Evolutionary conservation across 371 early-diverging fungal species (phyloP).

Genomic region (Capillidium rhysosporum): DNA sequence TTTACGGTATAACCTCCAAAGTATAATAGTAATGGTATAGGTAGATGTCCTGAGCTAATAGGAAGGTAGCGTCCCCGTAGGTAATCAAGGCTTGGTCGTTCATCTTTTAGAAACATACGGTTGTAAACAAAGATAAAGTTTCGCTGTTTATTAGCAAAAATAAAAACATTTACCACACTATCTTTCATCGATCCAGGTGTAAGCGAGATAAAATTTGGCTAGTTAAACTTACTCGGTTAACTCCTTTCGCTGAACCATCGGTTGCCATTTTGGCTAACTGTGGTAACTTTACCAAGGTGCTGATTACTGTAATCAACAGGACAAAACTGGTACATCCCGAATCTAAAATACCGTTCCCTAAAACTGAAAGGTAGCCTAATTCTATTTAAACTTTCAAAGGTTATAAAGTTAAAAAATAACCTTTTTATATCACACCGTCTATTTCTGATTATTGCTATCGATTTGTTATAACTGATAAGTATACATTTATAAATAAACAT

Average conservation of each 20-base stretch:
- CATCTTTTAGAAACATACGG: neutral
- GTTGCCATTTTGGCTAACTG: neutral
- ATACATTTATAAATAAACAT: too few relatives aligned
- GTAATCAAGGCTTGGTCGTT: constrained; percentile 4
- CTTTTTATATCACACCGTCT: too few relatives aligned
- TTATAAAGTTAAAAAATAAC: too few relatives aligned
- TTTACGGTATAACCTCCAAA: neutral
- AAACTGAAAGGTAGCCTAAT: too few relatives aligned
- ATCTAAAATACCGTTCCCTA: too few relatives aligned
- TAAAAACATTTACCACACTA: too few relatives aligned
- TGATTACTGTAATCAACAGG: neutral
- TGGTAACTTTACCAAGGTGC: neutral
- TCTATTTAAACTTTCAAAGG: too few relatives aligned
- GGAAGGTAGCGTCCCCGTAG: constrained; percentile 1
- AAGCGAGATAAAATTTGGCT: too few relatives aligned
- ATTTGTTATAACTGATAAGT: too few relatives aligned
- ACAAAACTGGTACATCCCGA: neutral
- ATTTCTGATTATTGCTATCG: too few relatives aligned
- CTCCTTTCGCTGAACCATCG: neutral
- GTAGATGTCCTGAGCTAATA: neutral
- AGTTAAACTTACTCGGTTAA: neutral
- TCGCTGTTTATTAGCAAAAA: too few relatives aligned
- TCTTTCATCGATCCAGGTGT: too few relatives aligned
- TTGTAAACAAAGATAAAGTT: neutral
- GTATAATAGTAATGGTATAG: neutral